Evolutionary conservation across 495 filamentous ascomycete species (phyloP).

Genomic region (Penicillium odoratum): DNA sequence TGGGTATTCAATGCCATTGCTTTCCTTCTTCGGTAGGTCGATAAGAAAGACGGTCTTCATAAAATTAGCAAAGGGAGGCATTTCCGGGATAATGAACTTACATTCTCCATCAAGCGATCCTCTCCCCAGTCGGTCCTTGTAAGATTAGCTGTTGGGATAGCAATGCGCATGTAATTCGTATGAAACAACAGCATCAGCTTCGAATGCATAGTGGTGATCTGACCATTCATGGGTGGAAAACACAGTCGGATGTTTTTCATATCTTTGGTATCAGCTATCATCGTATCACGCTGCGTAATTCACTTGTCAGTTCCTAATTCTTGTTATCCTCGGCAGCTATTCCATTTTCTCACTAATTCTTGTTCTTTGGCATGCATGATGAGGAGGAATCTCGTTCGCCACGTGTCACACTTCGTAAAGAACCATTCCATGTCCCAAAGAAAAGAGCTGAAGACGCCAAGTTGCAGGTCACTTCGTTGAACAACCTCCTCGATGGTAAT

Average conservation of each 20-base stretch:
- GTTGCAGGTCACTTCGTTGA: slow-evolving; percentile 64
- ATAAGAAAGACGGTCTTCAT: slow-evolving; percentile 73
- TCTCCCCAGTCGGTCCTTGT: slow-evolving; percentile 87
- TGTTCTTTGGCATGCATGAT: slow-evolving; percentile 69
- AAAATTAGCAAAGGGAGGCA: not conserved
- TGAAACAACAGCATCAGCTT: slow-evolving; percentile 85
- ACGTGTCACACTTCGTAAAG: slow-evolving; percentile 56
- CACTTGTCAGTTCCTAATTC: not conserved
- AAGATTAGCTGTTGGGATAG: slow-evolving; percentile 78
- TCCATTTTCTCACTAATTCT: slow-evolving; percentile 7
- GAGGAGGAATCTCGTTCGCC: slow-evolving; percentile 58
- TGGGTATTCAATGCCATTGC: slow-evolving; percentile 20
- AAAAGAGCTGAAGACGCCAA: slow-evolving; percentile 84
- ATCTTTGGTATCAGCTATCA: slow-evolving; percentile 43
- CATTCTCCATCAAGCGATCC: slow-evolving; percentile 75
- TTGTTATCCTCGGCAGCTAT: not conserved
- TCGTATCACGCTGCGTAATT: slow-evolving; percentile 4
- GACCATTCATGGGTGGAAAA: slow-evolving; percentile 73
- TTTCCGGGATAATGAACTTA: slow-evolving; percentile 18
- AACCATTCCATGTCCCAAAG: slow-evolving; percentile 82
- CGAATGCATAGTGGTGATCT: slow-evolving; percentile 77
- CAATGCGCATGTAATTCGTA: slow-evolving; percentile 65
- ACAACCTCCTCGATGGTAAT: slow-evolving; percentile 92
- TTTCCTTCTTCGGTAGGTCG: slow-evolving; percentile 65
- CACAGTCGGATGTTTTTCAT: slow-evolving; percentile 66